phyloP scores from a whole-genome alignment of 176 grass and related monocot genomes.

The Elaeis guineensis region DNA sequence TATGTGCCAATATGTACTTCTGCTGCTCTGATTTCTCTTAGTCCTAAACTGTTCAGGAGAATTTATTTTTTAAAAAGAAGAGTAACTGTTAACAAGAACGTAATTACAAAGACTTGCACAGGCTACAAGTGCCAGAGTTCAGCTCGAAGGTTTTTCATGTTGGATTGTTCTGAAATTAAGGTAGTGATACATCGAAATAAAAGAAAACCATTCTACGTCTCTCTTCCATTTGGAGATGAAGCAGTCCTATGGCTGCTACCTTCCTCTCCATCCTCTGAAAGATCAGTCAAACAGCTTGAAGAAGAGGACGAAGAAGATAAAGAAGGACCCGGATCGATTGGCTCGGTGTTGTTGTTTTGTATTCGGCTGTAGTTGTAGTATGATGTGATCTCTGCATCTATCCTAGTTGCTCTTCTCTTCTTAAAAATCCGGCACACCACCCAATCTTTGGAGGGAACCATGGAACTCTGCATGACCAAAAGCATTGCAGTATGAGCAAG shows the following conservation, averaged over 20 bases:
- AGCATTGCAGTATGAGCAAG: no score
- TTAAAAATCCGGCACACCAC: constrained; percentile 56
- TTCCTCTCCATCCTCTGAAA: constrained; percentile 6
- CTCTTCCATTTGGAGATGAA: background rate
- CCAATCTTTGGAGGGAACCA: constrained; percentile 40
- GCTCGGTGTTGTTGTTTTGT: background rate
- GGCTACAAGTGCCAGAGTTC: no score
- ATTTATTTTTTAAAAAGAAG: no score
- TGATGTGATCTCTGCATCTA: background rate
- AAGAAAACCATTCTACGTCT: background rate
- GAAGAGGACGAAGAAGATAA: constrained; percentile 6
- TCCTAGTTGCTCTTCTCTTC: constrained; percentile 29
- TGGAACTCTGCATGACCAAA: constrained; percentile 20
- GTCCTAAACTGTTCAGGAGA: no score
- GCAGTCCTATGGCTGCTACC: background rate
- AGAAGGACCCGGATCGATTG: background rate
- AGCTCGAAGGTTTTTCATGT: no score
- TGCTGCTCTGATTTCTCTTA: no score
- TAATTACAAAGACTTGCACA: no score
- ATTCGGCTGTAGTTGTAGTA: background rate
- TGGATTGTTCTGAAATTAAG: no score
- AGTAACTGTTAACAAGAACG: no score
- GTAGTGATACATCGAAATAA: no score
- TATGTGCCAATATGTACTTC: no score
- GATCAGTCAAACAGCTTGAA: constrained; percentile 26